Evolutionary conservation across 257 asterid genomes (phyloP).

Genomic region (Solanum chilense): DNA sequence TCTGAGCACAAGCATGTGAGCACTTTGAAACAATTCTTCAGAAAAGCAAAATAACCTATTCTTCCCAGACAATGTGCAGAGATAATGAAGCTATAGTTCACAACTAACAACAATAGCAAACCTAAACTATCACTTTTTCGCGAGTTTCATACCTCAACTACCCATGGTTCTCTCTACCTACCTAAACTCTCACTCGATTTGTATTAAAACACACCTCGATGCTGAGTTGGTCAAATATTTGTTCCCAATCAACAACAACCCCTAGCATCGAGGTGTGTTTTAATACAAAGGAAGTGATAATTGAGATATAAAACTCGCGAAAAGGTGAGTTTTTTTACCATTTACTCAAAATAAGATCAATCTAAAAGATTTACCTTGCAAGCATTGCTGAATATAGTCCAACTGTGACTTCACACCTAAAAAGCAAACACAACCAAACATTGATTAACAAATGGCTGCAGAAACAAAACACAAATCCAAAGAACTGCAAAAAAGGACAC

Average conservation of each 20-base stretch:
- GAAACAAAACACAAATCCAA: neutral
- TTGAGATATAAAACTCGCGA: neutral
- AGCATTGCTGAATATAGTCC: constrained; percentile 89
- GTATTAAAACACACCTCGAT: neutral
- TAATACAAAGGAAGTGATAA: neutral
- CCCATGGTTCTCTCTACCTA: neutral
- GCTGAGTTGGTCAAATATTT: neutral
- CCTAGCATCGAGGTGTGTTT: neutral
- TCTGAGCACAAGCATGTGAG: neutral
- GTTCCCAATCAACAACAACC: neutral
- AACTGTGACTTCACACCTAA: constrained; percentile 85
- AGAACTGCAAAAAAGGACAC: constrained; percentile 5
- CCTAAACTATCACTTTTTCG: neutral
- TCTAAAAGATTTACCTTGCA: constrained; percentile 52
- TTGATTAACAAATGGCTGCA: neutral
- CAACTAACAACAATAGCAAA: neutral
- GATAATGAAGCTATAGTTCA: neutral
- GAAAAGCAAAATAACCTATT: neutral
- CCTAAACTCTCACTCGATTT: neutral
- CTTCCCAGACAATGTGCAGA: neutral
- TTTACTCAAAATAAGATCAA: neutral
- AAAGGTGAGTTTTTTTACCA: neutral
- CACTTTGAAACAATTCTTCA: neutral
- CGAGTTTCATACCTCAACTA: neutral
- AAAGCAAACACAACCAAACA: neutral